Evolutionary conservation across 179 eudicot species (phyloP).

Genomic region (Nepenthes alata): DNA sequence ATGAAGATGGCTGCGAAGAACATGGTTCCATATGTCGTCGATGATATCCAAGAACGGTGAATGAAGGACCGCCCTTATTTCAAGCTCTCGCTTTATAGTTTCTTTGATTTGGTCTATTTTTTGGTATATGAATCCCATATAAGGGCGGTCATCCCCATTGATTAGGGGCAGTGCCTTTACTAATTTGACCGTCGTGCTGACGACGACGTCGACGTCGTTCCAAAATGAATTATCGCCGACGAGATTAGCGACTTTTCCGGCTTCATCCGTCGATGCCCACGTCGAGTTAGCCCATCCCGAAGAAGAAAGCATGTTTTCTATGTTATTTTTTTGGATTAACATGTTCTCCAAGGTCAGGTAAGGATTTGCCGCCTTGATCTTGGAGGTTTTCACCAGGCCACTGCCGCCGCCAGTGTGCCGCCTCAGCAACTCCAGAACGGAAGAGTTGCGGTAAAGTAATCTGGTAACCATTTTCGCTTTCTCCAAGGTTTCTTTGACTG

Average conservation of each 20-base stretch:
- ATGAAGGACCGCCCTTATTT: constrained; percentile 4
- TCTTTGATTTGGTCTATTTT: constrained; percentile 28
- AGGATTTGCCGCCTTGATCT: constrained; percentile 11
- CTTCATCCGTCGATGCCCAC: constrained; percentile 13
- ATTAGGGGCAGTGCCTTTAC: constrained; percentile 14
- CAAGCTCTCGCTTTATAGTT: constrained; percentile 14
- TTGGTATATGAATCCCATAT: constrained; percentile 23
- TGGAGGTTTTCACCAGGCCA: constrained; percentile 18
- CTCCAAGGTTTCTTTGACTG: not conserved
- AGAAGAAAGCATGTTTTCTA: constrained; percentile 19
- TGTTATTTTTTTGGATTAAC: constrained; percentile 4
- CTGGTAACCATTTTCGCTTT: constrained; percentile 23
- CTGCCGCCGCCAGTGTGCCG: constrained; percentile 1
- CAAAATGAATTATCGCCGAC: constrained; percentile 18
- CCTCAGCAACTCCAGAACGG: constrained; percentile 13
- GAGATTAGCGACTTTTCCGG: constrained; percentile 13
- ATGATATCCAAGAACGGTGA: constrained; percentile 17
- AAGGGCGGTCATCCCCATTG: constrained; percentile 3
- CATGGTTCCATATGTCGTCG: constrained; percentile 23
- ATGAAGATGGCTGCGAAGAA: constrained; percentile 28
- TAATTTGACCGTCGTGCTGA: constrained; percentile 19
- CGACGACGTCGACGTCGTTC: constrained; percentile 8
- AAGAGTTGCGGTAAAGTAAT: constrained; percentile 18
- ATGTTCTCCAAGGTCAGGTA: constrained; percentile 25
- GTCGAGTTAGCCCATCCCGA: constrained; percentile 11